phyloP scores from a whole-genome alignment of 805 yeast genomes.

The Metschnikowia proteae region DNA sequence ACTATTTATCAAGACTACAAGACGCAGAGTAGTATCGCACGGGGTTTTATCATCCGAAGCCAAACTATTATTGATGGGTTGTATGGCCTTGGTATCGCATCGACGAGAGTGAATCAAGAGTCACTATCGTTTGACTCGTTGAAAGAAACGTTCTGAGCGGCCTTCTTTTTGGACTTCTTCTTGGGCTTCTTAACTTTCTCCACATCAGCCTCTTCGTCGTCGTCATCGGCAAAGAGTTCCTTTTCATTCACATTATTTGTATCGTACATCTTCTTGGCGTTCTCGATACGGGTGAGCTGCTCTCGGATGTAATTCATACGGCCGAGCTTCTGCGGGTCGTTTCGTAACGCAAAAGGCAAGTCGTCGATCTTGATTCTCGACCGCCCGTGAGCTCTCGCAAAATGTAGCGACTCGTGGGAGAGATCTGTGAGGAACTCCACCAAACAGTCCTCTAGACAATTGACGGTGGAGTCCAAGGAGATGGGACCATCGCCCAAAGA shows the following conservation, averaged over 20 bases:
- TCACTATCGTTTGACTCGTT: constrained; percentile 18
- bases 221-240: constrained; percentile 16
- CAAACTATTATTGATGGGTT: too few relatives aligned
- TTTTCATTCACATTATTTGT: constrained; percentile 23
- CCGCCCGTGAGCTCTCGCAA: constrained; percentile 37
- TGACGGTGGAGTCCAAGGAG: constrained; percentile 35
- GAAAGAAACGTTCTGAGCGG: constrained; percentile 8
- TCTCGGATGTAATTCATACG: constrained; percentile 39
- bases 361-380: constrained; percentile 40
- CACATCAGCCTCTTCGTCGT: constrained; percentile 19
- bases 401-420: constrained; percentile 29
- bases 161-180: constrained; percentile 9
- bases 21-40: too few relatives aligned
- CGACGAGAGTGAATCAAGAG: background rate
- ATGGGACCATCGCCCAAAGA: constrained; percentile 43
- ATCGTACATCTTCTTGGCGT: constrained; percentile 40
- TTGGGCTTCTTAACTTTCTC: constrained; percentile 11
- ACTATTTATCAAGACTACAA: background rate
- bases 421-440: constrained; percentile 36
- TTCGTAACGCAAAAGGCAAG: constrained; percentile 37
- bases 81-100: too few relatives aligned
- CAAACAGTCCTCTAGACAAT: constrained; percentile 37
- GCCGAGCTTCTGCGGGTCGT: constrained; percentile 41
- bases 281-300: constrained; percentile 34
- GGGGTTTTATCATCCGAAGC: too few relatives aligned